Evolutionary conservation across 1,284 basidiomycete genomes (phyloP).

Genomic region (Trametes hirsuta): DNA sequence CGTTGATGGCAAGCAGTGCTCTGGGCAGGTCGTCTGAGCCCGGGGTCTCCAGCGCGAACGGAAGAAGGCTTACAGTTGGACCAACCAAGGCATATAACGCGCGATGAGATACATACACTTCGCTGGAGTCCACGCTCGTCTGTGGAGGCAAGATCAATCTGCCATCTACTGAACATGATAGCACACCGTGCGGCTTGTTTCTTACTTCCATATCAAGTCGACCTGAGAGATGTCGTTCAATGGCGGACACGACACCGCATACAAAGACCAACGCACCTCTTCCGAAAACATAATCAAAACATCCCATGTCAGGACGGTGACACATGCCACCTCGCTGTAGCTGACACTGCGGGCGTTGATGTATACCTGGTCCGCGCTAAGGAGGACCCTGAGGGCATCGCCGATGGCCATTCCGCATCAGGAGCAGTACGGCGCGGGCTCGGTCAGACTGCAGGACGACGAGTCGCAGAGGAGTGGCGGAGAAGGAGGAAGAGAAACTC

Average conservation of each 20-base stretch:
- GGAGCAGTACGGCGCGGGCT: neutral
- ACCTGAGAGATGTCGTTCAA: neutral
- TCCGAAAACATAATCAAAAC: slow-evolving; percentile 21
- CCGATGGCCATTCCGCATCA: neutral
- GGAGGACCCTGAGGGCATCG: neutral
- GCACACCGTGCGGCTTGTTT: neutral
- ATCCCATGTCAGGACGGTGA: slow-evolving; percentile 23
- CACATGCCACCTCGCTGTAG: slow-evolving; percentile 25
- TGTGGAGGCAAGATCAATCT: neutral
- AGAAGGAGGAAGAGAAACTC: neutral
- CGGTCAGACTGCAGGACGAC: neutral
- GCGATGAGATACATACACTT: slow-evolving; percentile 28
- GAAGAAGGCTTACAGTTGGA: slow-evolving; percentile 25
- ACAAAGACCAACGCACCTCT: slow-evolving; percentile 11
- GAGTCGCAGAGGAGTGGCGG: neutral
- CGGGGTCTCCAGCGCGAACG: too few species aligned
- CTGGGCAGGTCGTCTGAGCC: slow-evolving; percentile 4
- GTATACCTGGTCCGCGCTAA: slow-evolving; percentile 6
- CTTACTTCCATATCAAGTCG: slow-evolving; percentile 23
- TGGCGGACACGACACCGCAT: neutral
- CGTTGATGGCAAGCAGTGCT: slow-evolving; percentile 28
- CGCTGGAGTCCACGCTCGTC: slow-evolving; percentile 26
- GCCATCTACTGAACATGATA: neutral
- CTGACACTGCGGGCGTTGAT: slow-evolving; percentile 15
- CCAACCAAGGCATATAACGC: slow-evolving; percentile 30